phyloP scores from a whole-genome alignment of 441 rosid genomes.

The Adansonia rubrostipa region DNA sequence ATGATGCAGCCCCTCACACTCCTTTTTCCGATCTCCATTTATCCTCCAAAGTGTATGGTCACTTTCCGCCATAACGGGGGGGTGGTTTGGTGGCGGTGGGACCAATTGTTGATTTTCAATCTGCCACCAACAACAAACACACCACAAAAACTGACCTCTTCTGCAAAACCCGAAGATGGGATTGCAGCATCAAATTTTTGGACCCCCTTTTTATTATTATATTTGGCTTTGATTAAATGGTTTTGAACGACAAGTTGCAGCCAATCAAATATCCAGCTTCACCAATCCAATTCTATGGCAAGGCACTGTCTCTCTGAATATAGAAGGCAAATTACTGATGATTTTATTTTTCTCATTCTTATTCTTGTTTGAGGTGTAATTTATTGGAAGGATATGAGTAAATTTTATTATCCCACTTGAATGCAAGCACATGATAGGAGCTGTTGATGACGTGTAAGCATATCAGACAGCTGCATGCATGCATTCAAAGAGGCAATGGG shows the following conservation, averaged over 20 bases:
- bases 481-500: conserved; percentile 23
- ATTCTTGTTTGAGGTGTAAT: conserved; percentile 10
- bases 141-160: not conserved
- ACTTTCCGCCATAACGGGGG: conserved; percentile 54
- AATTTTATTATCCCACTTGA: not conserved
- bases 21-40: conserved; percentile 2
- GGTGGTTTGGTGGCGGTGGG: conserved; percentile 36
- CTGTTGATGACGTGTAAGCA: conserved; percentile 41
- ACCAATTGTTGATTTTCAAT: conserved; percentile 32
- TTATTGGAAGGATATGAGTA: conserved; percentile 4
- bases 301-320: conserved; percentile 13
- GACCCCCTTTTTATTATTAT: not conserved
- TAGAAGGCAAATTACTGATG: not conserved
- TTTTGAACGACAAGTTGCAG: conserved; percentile 37
- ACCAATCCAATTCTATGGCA: conserved; percentile 27
- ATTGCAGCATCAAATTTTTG: not conserved
- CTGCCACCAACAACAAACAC: conserved; percentile 31
- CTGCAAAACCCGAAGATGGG: not conserved
- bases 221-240: conserved; percentile 5
- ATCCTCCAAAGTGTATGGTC: conserved; percentile 39
- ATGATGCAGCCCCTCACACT: conserved; percentile 11
- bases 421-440: conserved; percentile 48
- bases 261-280: conserved; percentile 34
- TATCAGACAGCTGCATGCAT: conserved; percentile 18
- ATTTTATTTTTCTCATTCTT: not conserved